Evolutionary conservation across 73 alveolate genomes (phyloP), one percentile per base, ranked within the genome.

Genomic region (Paramecium primaurelia): DNA sequence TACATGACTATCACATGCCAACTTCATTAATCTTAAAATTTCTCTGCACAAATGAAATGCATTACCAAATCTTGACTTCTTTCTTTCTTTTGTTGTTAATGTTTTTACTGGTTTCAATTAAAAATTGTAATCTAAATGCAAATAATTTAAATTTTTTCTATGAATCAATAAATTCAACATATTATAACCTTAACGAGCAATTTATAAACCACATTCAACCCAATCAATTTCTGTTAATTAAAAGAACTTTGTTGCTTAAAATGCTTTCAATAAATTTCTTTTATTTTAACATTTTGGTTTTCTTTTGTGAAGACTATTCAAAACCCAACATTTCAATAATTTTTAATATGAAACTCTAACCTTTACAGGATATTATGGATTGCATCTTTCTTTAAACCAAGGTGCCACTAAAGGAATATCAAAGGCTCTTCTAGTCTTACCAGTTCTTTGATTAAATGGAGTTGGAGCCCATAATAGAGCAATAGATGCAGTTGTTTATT

Each of bases 21-120:
- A 88, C 96, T 99, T 99, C 90, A 98, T 98, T 87, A 99, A 92
- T 85, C 99, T 96, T 92, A 99, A 94, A 59, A 99, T 98, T 97
- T 99, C 99, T 93, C 99, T 96, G 86, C 99, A 98, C 92, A 99
- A 92, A 95, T 99, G 99, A 96, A 99, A 99, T 36, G 99, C 99
- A 97, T 99, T 99, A 68, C 99, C 99, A 90, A 99, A 99, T 86
- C 99, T 94, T 34, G 99, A 97, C 95, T 99, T 99, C 99, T 99
- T 99, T 64, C 99, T 96, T 93, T 98, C 99, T 87, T 98, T 98
- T 49, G 99, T 98, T n/a, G 99, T 98, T 10, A 98, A 92, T 18
- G 99, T 98, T 95, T 99, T 99, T 60, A 99, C 99, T 2, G 99
- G 99, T 95, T 99, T 99, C 93, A 99, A 94, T 96, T 99, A 97